Conservation (phyloP, 495 filamentous ascomycete species). For the Tuber calosporum region DNA sequence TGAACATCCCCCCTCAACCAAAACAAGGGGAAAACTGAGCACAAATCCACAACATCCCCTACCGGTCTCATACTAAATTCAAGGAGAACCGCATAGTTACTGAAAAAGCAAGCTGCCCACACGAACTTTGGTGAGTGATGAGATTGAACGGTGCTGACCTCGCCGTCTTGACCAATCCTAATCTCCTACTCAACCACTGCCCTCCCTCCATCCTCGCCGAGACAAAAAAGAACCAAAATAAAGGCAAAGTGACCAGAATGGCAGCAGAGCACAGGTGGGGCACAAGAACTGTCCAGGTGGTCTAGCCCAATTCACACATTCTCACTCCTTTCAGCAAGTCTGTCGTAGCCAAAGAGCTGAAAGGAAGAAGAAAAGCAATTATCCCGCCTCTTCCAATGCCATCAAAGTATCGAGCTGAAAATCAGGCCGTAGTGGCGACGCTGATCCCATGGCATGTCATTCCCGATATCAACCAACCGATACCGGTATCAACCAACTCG, state of each 20-base stretch:
- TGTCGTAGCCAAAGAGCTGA: background rate
- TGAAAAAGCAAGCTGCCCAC: background rate
- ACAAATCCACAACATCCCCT: background rate
- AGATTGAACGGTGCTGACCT: background rate
- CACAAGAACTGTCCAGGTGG: background rate
- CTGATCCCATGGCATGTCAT: background rate
- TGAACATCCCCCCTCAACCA: background rate
- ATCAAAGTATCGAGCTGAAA: background rate
- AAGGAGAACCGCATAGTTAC: background rate
- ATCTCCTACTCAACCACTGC: background rate
- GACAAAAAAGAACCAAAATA: background rate
- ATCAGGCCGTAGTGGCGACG: background rate
- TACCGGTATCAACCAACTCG: background rate
- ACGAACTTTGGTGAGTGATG: background rate
- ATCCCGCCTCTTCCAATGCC: background rate
- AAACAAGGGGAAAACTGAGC: background rate
- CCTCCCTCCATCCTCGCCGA: background rate
- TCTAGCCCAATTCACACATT: background rate
- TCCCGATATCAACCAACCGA: background rate
- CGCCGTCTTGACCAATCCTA: background rate
- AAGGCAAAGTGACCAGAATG: background rate
- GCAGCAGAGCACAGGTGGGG: background rate
- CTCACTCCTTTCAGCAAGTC: background rate
- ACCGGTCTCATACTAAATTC: background rate
- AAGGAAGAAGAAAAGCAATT: background rate